phyloP scores from a whole-genome alignment of 176 grass and related monocot genomes.

The Paspalum vaginatum region DNA sequence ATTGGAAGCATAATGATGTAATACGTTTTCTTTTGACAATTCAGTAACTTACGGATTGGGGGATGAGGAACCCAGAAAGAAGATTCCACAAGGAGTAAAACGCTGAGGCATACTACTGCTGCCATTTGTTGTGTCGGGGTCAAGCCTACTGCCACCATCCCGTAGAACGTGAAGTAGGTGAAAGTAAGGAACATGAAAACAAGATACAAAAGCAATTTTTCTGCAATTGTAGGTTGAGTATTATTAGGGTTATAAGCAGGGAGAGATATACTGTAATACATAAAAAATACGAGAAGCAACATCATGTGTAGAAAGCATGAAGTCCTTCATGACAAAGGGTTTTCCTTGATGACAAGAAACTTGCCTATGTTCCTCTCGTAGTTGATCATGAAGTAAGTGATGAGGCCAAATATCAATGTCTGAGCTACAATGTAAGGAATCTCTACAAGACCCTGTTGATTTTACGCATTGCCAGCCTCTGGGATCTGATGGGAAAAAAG shows the following conservation, averaged over 20 bases:
- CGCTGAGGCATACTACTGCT: slow-evolving; percentile 71
- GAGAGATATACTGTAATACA: background rate
- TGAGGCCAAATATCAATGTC: slow-evolving; percentile 69
- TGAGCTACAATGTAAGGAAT: slow-evolving; percentile 69
- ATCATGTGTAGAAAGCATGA: background rate
- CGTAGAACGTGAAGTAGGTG: slow-evolving; percentile 83
- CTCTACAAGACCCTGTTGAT: slow-evolving; percentile 71
- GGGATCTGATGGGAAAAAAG: background rate
- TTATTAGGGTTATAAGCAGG: slow-evolving; percentile 9
- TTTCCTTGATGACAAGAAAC: background rate
- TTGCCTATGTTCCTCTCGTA: slow-evolving; percentile 72
- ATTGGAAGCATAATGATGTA: background rate
- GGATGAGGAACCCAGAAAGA: slow-evolving; percentile 72
- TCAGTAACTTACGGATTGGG: slow-evolving; percentile 56
- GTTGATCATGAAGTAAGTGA: slow-evolving; percentile 84
- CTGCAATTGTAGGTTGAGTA: slow-evolving; percentile 41
- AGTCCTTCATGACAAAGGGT: background rate
- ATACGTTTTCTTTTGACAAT: background rate
- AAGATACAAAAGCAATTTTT: slow-evolving; percentile 69
- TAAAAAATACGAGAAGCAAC: background rate
- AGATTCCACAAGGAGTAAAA: slow-evolving; percentile 84
- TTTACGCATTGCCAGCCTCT: slow-evolving; percentile 30
- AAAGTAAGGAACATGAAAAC: slow-evolving; percentile 77
- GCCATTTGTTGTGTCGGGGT: slow-evolving; percentile 64
- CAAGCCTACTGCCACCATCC: slow-evolving; percentile 75